Evolutionary conservation across 1,284 basidiomycete species (phyloP).

Genomic region (Tranzscheliella williamsii): DNA sequence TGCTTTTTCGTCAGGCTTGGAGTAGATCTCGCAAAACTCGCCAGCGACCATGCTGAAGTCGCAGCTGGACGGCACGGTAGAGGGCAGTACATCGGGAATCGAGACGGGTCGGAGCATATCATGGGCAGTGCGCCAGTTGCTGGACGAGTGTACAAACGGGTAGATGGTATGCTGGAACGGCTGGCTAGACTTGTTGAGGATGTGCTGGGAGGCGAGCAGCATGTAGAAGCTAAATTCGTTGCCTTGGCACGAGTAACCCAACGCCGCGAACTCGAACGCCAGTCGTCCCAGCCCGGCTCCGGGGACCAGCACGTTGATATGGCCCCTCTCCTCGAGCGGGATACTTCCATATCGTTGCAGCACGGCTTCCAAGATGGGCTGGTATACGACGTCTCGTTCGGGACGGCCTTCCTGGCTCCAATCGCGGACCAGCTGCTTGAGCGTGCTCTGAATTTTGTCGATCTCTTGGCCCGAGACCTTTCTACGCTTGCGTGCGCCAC

Average conservation of each 20-base stretch:
- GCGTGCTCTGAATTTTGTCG: slow-evolving; percentile 57
- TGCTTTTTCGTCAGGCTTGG: slow-evolving; percentile 68
- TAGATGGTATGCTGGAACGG: slow-evolving; percentile 48
- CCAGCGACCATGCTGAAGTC: slow-evolving; percentile 61
- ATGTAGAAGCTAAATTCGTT: slow-evolving; percentile 61
- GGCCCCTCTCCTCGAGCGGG: slow-evolving; percentile 10
- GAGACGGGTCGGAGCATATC: slow-evolving; percentile 49
- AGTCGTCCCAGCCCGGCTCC: slow-evolving; percentile 56
- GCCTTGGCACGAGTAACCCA: slow-evolving; percentile 53
- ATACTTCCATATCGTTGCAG: slow-evolving; percentile 20
- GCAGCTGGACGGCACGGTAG: slow-evolving; percentile 34
- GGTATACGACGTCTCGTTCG: slow-evolving; percentile 48
- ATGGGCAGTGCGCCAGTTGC: slow-evolving; percentile 49
- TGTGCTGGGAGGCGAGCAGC: slow-evolving; percentile 57
- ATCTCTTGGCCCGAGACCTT: slow-evolving; percentile 47
- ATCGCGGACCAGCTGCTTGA: slow-evolving; percentile 59
- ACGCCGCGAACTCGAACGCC: slow-evolving; percentile 51
- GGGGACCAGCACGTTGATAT: slow-evolving; percentile 50
- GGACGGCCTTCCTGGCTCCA: slow-evolving; percentile 48
- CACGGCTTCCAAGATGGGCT: slow-evolving; percentile 48
- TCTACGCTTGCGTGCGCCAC: slow-evolving; percentile 6
- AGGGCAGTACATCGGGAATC: slow-evolving; percentile 56
- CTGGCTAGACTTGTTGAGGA: slow-evolving; percentile 52
- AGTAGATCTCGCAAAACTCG: slow-evolving; percentile 56
- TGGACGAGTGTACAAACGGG: slow-evolving; percentile 53